phyloP scores from a whole-genome alignment of 1,139 yeast species.

The Debaryomycetaceae sp. region DNA sequence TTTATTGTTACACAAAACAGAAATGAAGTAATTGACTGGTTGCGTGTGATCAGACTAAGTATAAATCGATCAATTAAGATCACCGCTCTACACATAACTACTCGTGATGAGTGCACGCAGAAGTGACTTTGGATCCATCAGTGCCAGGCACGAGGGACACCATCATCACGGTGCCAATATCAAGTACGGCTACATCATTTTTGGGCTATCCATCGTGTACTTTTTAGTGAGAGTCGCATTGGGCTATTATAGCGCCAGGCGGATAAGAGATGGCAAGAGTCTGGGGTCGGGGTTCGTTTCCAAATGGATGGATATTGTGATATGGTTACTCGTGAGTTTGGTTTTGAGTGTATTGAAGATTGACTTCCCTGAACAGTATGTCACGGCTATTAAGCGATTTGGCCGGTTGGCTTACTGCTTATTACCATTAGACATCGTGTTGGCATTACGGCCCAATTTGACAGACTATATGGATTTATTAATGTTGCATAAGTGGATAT shows the following conservation, averaged over 20 bases:
- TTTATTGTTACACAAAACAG: too few species aligned
- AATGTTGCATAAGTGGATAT: constrained; percentile 75
- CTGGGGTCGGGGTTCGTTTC: constrained; percentile 21
- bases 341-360: constrained; percentile 20
- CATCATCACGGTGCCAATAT: constrained; percentile 37
- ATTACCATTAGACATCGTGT: constrained; percentile 59
- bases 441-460: constrained; percentile 62
- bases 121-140: neutral
- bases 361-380: constrained; percentile 18
- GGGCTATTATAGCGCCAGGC: constrained; percentile 6
- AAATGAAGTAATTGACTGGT: too few species aligned
- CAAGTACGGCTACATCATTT: constrained; percentile 46
- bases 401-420: constrained; percentile 65
- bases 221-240: constrained; percentile 10
- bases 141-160: constrained; percentile 27
- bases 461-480: constrained; percentile 55
- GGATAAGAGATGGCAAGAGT: constrained; percentile 24
- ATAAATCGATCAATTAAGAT: too few species aligned
- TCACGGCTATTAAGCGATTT: constrained; percentile 31
- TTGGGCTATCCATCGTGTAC: constrained; percentile 33
- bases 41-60: too few species aligned
- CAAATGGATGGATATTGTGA: constrained; percentile 20
- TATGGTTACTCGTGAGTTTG: constrained; percentile 31
- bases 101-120: neutral
- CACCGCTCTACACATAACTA: neutral